Evolutionary conservation across 2,329 filamentous ascomycete genomes (phyloP).

Genomic region (Colletotrichum sp.): DNA sequence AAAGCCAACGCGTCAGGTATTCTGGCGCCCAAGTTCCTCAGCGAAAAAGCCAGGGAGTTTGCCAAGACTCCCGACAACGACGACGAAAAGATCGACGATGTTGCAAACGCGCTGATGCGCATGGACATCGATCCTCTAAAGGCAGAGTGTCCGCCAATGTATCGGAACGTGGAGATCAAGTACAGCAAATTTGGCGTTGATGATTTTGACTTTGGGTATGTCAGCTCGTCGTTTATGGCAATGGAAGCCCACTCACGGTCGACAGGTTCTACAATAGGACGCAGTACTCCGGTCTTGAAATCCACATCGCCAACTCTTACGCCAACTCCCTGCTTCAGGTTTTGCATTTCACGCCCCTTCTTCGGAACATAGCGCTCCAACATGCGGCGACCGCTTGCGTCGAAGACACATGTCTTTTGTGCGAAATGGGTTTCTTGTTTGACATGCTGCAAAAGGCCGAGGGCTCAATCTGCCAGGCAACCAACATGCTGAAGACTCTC

Average conservation of each 20-base stretch:
- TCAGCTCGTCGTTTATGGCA: conserved; percentile 3
- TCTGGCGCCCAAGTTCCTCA: conserved; percentile 88
- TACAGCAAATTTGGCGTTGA: conserved; percentile 99
- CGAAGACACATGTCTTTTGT: conserved; percentile 84
- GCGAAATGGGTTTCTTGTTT: conserved; percentile 93
- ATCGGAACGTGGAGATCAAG: conserved; percentile 95
- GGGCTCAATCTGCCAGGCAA: conserved; percentile 93
- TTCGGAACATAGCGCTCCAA: conserved; percentile 86
- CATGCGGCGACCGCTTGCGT: conserved; percentile 88
- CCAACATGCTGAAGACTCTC: conserved; percentile 90
- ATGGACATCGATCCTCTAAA: conserved; percentile 76
- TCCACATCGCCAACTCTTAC: conserved; percentile 96
- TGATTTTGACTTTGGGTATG: conserved; percentile 94
- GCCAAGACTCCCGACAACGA: conserved; percentile 48
- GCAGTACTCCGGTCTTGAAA: conserved; percentile 88
- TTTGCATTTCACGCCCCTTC: conserved; percentile 85
- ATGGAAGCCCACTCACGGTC: conserved; percentile 20
- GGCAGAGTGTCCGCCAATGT: conserved; percentile 85
- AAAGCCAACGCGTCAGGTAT: conserved; percentile 65
- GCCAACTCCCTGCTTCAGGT: conserved; percentile 92
- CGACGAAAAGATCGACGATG: conserved; percentile 52
- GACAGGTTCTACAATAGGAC: conserved; percentile 92
- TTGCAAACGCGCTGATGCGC: conserved; percentile 69
- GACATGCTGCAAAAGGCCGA: conserved; percentile 98
- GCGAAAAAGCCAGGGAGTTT: conserved; percentile 83